These are phyloP conservation scores for Periconia macrospinosa DNA, from an alignment of 2,329 filamentous ascomycete genomes.

Conservation along the genomic window DNA sequence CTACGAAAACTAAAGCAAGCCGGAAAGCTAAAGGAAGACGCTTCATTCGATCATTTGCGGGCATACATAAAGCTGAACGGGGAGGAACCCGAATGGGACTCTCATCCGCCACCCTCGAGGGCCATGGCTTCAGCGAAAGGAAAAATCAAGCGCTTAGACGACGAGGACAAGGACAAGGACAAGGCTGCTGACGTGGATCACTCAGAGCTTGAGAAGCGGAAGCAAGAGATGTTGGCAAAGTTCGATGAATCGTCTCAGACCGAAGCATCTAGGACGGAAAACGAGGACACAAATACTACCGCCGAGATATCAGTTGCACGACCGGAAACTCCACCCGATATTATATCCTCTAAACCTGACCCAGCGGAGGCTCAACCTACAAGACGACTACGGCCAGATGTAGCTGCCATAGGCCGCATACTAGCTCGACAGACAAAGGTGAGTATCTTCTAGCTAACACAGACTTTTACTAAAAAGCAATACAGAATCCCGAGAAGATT, in stretches of 20 bases:
- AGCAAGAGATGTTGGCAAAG: slow-evolving; percentile 24
- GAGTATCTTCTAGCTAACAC: background rate
- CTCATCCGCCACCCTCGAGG: background rate
- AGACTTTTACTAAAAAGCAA: background rate
- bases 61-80: slow-evolving; percentile 46
- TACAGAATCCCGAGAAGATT: slow-evolving; percentile 18
- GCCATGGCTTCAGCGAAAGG: slow-evolving; percentile 14
- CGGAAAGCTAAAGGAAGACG: slow-evolving; percentile 55
- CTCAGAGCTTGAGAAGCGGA: slow-evolving; percentile 23
- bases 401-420: slow-evolving; percentile 32
- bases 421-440: slow-evolving; percentile 29
- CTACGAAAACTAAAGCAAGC: slow-evolving; percentile 56
- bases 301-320: background rate
- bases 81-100: too few relatives aligned
- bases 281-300: background rate
- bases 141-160: slow-evolving; percentile 27
- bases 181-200: slow-evolving; percentile 14
- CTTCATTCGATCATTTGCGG: slow-evolving; percentile 55
- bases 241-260: slow-evolving; percentile 9
- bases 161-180: slow-evolving; percentile 20
- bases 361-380: slow-evolving; percentile 4
- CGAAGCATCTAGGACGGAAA: background rate
- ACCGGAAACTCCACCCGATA: slow-evolving; percentile 5
- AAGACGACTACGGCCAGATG: slow-evolving; percentile 29
- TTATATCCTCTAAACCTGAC: background rate